Conservation (phyloP, 2,329 filamentous ascomycete species). For the Tolypocladium amazonense region DNA sequence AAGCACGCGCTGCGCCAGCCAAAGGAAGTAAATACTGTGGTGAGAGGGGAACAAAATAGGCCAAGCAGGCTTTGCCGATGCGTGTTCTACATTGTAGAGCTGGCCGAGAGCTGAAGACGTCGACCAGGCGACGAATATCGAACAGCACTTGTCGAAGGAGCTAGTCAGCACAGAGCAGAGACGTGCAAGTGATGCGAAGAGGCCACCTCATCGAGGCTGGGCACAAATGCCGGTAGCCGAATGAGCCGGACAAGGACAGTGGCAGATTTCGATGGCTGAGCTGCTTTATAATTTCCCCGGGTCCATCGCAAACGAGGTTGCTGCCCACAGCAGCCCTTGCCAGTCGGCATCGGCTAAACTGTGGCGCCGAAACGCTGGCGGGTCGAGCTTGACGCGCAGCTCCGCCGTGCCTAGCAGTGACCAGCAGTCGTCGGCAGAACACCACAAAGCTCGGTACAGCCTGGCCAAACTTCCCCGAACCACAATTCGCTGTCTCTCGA, state of each 20-base stretch:
- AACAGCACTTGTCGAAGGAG: background rate
- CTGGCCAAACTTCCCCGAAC: background rate
- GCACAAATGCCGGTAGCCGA: background rate
- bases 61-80: slow-evolving; percentile 4
- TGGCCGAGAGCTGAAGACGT: background rate
- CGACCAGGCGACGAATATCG: background rate
- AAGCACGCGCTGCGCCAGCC: slow-evolving; percentile 2
- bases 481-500: slow-evolving; percentile 3
- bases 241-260: background rate
- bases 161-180: slow-evolving; percentile 8
- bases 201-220: slow-evolving; percentile 18
- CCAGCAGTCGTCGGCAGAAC: slow-evolving; percentile 16
- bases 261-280: background rate
- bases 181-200: slow-evolving; percentile 12
- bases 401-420: slow-evolving; percentile 22
- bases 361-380: slow-evolving; percentile 9
- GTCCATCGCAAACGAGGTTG: background rate
- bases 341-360: slow-evolving; percentile 14
- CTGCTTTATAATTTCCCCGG: background rate
- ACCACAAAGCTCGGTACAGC: slow-evolving; percentile 17
- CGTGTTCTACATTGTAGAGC: background rate
- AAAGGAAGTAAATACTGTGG: background rate
- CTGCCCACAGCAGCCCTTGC: background rate
- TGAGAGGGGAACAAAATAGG: slow-evolving; percentile 4
- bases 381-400: slow-evolving; percentile 26